Base-by-base conservation (phyloP, 1,284 basidiomycete species). In the Boletus semigastroideus region DNA sequence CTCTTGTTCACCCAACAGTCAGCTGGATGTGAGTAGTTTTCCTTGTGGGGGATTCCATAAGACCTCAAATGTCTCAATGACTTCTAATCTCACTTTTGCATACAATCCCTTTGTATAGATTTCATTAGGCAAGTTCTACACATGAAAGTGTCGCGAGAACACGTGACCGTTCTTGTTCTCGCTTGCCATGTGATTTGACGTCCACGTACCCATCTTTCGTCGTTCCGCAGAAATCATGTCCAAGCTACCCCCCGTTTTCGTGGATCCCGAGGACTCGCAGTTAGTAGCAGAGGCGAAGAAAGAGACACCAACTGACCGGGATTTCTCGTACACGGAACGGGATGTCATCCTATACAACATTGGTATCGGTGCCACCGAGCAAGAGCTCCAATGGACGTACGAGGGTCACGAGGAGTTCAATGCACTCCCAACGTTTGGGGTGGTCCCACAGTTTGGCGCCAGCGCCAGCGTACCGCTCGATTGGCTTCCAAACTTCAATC, bases 271-370 rank as follows among this genome's bases (percentile, higher is more conserved):
- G 68, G 96, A 99, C 72, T 83, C 93, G 1, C 79, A 87, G 48
- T 72, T 92, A 46, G 92, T 99, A 51, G 83, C 78, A 25, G 82
- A 90, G 47, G 94, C 92, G 40, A 98, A 98, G 79, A 82, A 81
- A 66, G 72, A 75, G 27, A 66, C 75, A 2, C 60, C 72, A 2
- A 80, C 84, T 14, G 75, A 83, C 9, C 72, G 78, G 40, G 81
- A 85, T 41, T 94, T 82, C 72, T 76, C 70, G 27, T 99, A 90
- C 74, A 84, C 84, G 11, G 94, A 97, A 74, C 83, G 91, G 34
- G 96, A 99, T 66, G 83, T 98, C 38, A 91, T 98, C 59, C 78
- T 99, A 17, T 99, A 99, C 78, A 98, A 98, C 73, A 78, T 99
- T 31, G 94, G 96, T 48, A 74, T 99, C 43, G 97, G 96, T n/a